Evolutionary conservation across 257 asterid species (phyloP), one percentile per base, ranked within the genome.

Genomic region (Jaltomata sinuosa): DNA sequence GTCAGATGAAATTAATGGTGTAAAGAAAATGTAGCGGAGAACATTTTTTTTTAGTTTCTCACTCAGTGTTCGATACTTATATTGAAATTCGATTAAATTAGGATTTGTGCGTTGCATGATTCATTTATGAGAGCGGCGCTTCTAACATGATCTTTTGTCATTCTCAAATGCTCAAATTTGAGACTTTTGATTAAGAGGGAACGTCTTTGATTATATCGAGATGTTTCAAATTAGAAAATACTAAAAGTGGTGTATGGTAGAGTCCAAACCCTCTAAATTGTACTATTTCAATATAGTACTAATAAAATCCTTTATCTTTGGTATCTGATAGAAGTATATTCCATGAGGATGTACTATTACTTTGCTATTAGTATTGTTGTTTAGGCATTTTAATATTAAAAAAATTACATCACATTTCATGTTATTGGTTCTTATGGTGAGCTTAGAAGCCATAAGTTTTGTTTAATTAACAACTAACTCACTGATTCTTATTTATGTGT

Each of bases 81-180:
- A 62, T 62, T 62, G 10, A 62, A 0, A 11, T 14, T 0, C 3
- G 1, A 27, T 0, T 29, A 27, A 29, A 64, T 64, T 15, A 11
- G 0, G 2, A 27, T 27, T 27, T 8, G 14, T 3, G 1, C 5
- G 2, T 62, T 62, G 2, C 11, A 62, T 0, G 0, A 62, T 11
- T 0, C 2, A 12, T 25, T 61, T 12, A 4, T 27, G 0, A 27
- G 2, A 8, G 0, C 0, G 0, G 0, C 3, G 16, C 8, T 61
- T 8, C 0, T 61, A 11, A 57, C 3, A 11, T 25, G 14, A 59
- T 11, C 40, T 25, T 61, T 25, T 61, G 25, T 5, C 4, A 5
- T 27, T 25, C 0, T 12, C 2, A 25, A 11, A 61, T 6, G 14
- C 2, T 27, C 16, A 5, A 59, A 59, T 0, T 1, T 0, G 1